phyloP scores from a whole-genome alignment of 352 stramenopile species.

The Pythium rhizo-oryzae region DNA sequence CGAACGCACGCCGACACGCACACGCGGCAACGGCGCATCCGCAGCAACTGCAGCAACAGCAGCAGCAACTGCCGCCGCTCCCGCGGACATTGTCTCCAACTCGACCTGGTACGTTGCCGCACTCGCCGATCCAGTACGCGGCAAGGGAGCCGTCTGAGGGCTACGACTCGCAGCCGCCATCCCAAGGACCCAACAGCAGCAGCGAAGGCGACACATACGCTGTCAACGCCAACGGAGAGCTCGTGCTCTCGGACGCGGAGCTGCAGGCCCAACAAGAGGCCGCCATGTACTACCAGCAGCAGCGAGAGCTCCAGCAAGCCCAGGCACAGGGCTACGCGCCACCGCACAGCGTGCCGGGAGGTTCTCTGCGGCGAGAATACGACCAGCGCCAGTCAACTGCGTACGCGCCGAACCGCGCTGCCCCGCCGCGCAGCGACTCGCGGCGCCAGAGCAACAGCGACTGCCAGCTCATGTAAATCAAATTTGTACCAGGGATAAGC shows the following conservation, averaged over 20 bases:
- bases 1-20: slow-evolving; percentile 3
- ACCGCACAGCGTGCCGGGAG: not conserved
- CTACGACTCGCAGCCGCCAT: slow-evolving; percentile 28
- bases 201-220: slow-evolving; percentile 49
- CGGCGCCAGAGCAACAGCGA: slow-evolving; percentile 35
- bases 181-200: slow-evolving; percentile 24
- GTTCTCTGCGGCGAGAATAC: slow-evolving; percentile 34
- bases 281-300: slow-evolving; percentile 66
- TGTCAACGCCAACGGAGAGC: slow-evolving; percentile 50
- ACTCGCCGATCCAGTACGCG: slow-evolving; percentile 8
- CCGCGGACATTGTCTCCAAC: not conserved
- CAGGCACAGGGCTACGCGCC: slow-evolving; percentile 2
- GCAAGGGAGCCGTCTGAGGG: slow-evolving; percentile 16
- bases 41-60: not conserved
- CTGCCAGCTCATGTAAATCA: slow-evolving; percentile 51
- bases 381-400: slow-evolving; percentile 45
- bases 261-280: slow-evolving; percentile 67
- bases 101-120: slow-evolving; percentile 3
- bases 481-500: not conserved
- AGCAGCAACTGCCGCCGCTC: slow-evolving; percentile 4
- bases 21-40: not conserved
- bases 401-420: slow-evolving; percentile 27
- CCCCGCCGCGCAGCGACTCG: slow-evolving; percentile 3
- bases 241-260: slow-evolving; percentile 64
- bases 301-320: slow-evolving; percentile 42